These are phyloP conservation scores for Boletus bicolor DNA, from an alignment of 768 basidiomycete genomes.

Conservation along the genomic window DNA sequence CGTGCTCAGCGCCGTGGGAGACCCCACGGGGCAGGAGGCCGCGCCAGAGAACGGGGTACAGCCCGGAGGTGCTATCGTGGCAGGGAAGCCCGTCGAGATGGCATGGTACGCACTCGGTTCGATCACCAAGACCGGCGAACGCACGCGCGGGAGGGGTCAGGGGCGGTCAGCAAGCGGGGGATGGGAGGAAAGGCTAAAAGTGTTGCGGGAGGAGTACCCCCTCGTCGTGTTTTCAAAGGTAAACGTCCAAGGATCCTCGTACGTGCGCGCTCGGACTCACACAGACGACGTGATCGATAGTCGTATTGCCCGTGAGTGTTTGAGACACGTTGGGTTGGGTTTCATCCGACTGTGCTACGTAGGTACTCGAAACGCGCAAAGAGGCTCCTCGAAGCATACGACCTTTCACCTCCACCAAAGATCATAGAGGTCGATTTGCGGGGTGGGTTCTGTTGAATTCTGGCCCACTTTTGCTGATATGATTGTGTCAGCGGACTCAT, in stretches of 20 bases:
- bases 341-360: background rate
- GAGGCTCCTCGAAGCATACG: conserved; percentile 55
- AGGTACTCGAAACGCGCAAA: conserved; percentile 33
- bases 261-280: background rate
- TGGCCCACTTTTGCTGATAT: background rate
- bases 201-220: conserved; percentile 51
- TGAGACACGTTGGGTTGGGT: background rate
- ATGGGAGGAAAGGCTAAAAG: conserved; percentile 34
- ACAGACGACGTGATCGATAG: conserved; percentile 30
- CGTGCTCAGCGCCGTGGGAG: conserved; percentile 16
- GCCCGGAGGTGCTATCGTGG: conserved; percentile 41
- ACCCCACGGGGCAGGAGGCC: background rate
- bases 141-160: conserved; percentile 11
- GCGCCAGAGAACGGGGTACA: background rate
- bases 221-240: conserved; percentile 84
- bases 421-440: conserved; percentile 76
- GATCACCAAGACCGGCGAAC: background rate
- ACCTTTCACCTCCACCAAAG: conserved; percentile 60
- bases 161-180: conserved; percentile 40
- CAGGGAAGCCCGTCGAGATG: conserved; percentile 47
- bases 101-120: conserved; percentile 52
- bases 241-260: conserved; percentile 9
- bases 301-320: conserved; percentile 70
- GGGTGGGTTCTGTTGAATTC: conserved; percentile 36
- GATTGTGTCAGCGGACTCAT: conserved; percentile 49